These are phyloP conservation scores for Solanum paucissectum DNA, from an alignment of 257 asterid genomes.

Conservation along the genomic window DNA sequence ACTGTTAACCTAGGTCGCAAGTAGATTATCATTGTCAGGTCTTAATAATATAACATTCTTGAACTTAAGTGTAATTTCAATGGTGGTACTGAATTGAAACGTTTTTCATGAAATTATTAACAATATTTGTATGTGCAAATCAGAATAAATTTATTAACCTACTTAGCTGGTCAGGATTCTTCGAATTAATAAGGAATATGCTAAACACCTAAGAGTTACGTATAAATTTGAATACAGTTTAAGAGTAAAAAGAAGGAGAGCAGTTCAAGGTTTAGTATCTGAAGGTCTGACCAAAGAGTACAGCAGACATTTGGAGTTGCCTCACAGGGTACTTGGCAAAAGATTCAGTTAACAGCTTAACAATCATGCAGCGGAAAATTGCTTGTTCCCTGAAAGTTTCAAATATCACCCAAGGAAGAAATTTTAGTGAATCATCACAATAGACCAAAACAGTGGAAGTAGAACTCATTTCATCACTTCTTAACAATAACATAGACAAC, in stretches of 20 bases:
- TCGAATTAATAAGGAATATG: neutral
- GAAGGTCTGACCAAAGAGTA: constrained; percentile 62
- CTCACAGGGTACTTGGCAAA: constrained; percentile 72
- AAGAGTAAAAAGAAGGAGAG: neutral
- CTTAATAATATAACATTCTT: no score
- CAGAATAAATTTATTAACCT: neutral
- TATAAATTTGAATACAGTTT: neutral
- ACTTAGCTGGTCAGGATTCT: neutral
- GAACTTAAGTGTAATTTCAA: no score
- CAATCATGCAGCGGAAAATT: constrained; percentile 68
- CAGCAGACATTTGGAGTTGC: constrained; percentile 70
- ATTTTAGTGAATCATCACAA: neutral
- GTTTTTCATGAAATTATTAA: no score
- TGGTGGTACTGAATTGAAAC: no score
- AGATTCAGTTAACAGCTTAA: constrained; percentile 73
- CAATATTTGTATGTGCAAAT: no score
- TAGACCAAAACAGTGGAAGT: neutral
- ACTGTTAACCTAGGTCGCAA: no score
- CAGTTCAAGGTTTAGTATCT: neutral
- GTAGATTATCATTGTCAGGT: no score
- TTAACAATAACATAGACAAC: neutral
- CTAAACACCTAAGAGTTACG: neutral
- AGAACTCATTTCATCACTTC: neutral
- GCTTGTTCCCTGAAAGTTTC: constrained; percentile 55
- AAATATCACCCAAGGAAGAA: neutral